Evolutionary conservation across 805 yeast genomes (phyloP).

Genomic region (Candida dajiaensis): DNA sequence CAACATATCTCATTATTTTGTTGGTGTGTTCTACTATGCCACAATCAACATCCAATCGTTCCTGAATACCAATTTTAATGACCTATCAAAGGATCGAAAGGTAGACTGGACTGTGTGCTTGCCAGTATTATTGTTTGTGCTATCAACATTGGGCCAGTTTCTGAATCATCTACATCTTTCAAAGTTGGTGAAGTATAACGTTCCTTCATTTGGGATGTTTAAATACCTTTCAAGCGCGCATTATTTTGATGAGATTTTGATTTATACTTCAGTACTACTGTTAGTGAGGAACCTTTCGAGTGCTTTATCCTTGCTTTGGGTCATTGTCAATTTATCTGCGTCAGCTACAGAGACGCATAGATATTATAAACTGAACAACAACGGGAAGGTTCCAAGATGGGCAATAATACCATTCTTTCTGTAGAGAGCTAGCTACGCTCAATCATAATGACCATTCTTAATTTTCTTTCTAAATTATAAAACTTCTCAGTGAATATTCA

Average conservation of each 20-base stretch:
- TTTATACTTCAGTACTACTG: constrained; percentile 37
- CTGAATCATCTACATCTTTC: constrained; percentile 21
- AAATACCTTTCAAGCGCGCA: constrained; percentile 55
- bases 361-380: constrained; percentile 33
- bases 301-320: constrained; percentile 24
- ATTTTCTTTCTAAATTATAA: not conserved
- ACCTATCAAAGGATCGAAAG: not conserved
- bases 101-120: constrained; percentile 5
- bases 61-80: constrained; percentile 21
- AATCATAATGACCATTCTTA: not conserved
- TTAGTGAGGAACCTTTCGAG: constrained; percentile 16
- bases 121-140: constrained; percentile 14
- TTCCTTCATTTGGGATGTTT: constrained; percentile 50
- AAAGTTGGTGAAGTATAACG: constrained; percentile 31
- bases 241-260: constrained; percentile 57
- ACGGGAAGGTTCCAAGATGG: constrained; percentile 24
- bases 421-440: constrained; percentile 6
- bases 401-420: constrained; percentile 34
- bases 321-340: constrained; percentile 40
- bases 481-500: too few relatives aligned
- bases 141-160: constrained; percentile 40
- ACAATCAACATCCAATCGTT: constrained; percentile 37
- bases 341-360: constrained; percentile 48
- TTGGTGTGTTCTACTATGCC: constrained; percentile 56
- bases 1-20: constrained; percentile 60